phyloP scores from a whole-genome alignment of 352 stramenopile genomes.

The Phytophthora agathidicida region DNA sequence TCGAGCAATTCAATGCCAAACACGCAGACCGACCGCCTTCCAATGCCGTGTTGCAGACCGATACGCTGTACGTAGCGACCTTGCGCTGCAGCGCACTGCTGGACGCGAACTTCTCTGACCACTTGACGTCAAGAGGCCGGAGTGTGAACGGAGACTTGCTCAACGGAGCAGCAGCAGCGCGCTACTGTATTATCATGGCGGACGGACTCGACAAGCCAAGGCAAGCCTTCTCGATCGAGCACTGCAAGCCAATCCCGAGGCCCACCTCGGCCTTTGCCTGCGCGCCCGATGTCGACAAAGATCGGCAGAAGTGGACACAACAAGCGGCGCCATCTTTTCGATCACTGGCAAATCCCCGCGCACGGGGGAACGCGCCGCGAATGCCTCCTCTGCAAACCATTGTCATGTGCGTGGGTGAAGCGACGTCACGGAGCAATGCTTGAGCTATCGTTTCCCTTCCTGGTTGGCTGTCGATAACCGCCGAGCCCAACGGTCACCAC shows the following conservation, averaged over 20 bases:
- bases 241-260: too few relatives aligned
- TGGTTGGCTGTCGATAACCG: constrained; percentile 10
- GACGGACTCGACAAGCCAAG: constrained; percentile 17
- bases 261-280: neutral
- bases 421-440: neutral
- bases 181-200: constrained; percentile 8
- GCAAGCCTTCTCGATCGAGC: too few relatives aligned
- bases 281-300: neutral
- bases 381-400: constrained; percentile 19
- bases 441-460: constrained; percentile 1
- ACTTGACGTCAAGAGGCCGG: constrained; percentile 23
- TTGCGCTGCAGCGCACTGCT: neutral
- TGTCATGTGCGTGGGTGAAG: constrained; percentile 4
- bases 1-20: too few relatives aligned
- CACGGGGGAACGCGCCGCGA: constrained; percentile 34
- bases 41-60: neutral
- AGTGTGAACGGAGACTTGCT: constrained; percentile 1
- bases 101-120: constrained; percentile 2
- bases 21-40: too few relatives aligned
- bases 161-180: neutral
- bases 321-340: constrained; percentile 24
- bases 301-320: constrained; percentile 19
- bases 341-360: constrained; percentile 20
- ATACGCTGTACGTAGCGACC: too few relatives aligned
- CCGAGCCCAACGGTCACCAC: too few relatives aligned